phyloP scores from a whole-genome alignment of 1,139 yeast genomes.

The Yamadazyma spencermartinsiae region DNA sequence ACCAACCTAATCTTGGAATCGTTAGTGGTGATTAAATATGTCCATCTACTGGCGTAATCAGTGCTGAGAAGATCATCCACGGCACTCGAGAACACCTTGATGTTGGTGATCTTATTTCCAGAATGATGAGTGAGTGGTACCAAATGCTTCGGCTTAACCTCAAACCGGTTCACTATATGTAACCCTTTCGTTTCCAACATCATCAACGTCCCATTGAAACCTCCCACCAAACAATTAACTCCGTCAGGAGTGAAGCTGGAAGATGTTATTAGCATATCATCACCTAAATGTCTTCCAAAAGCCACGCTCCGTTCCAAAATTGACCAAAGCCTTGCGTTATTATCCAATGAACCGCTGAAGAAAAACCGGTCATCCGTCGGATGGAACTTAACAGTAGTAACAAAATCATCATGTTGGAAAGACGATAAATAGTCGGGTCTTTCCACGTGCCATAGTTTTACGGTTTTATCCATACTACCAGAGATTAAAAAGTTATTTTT shows the following conservation, averaged over 20 bases:
- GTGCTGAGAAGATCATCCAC: conserved; percentile 9
- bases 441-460: conserved; percentile 81
- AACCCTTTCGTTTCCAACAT: conserved; percentile 69
- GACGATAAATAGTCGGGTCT: conserved; percentile 61
- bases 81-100: conserved; percentile 29
- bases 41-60: conserved; percentile 25
- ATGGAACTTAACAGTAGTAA: conserved; percentile 79
- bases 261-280: conserved; percentile 69
- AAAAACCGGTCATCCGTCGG: conserved; percentile 88
- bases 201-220: conserved; percentile 72
- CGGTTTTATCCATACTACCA: conserved; percentile 86
- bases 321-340: conserved; percentile 79
- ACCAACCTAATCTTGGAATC: conserved; percentile 77
- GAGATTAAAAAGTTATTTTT: conserved; percentile 78
- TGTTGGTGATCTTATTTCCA: conserved; percentile 45
- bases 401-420: conserved; percentile 77
- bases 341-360: conserved; percentile 80
- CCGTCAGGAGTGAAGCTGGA: conserved; percentile 74
- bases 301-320: conserved; percentile 59
- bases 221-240: conserved; percentile 66
- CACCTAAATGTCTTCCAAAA: conserved; percentile 38
- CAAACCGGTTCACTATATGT: conserved; percentile 54
- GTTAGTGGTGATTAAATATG: conserved; percentile 64
- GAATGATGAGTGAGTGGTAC: conserved; percentile 27
- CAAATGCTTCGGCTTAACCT: conserved; percentile 37